Base-by-base conservation (phyloP, 1,284 basidiomycete genomes). In the Thecaphora thlaspeos region DNA sequence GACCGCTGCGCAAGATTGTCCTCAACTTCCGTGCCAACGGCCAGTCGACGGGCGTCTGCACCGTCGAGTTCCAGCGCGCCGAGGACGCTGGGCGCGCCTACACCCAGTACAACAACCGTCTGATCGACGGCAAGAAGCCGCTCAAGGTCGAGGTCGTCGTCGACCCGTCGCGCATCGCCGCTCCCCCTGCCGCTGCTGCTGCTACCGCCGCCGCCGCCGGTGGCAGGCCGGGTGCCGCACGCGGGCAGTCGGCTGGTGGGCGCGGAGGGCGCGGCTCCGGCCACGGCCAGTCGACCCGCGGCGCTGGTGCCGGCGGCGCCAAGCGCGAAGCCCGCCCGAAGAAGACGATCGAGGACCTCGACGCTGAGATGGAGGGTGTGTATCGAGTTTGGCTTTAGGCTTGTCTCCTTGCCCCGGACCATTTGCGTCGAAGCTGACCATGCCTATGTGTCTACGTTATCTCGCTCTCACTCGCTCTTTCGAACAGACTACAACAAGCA, bases 121-220 rank as follows among this genome's bases (percentile, higher is more conserved):
- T 98, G 82, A 94, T 98, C 85, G 94, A 98, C 87, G 91, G 92
- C 83, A 95, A 92, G 84, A 89, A 90, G 73, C 89, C 92, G 23
- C 94, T 98, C 89, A 94, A 92, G 83, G 92, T 97, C 65, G 94
- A 97, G 83, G 91, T 97, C 61, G 86, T 96, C 42, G 84, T 96
- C 77, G 90, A 94, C 82, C 91, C 91, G 22, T 82, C 87, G 48
- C 66, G 61, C 28, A 84, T 87, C 2, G 83, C 87, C 43, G 82
- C 83, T 26, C 80, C 84, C n/a, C 80, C 80, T 18, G 84, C 86
- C 2, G 82, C 86, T 46, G 82, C 83, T 46, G 82, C 83, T 30
- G 80, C 84, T n/a, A 80, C 80, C 7, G 36, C 43, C 24, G 49
- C 86, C n/a, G 80, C 81, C 30, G 56, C 36, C 38, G 60, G 58